Evolutionary conservation across 345 rosid species (phyloP).

Genomic region (Atalantia buxifolia): DNA sequence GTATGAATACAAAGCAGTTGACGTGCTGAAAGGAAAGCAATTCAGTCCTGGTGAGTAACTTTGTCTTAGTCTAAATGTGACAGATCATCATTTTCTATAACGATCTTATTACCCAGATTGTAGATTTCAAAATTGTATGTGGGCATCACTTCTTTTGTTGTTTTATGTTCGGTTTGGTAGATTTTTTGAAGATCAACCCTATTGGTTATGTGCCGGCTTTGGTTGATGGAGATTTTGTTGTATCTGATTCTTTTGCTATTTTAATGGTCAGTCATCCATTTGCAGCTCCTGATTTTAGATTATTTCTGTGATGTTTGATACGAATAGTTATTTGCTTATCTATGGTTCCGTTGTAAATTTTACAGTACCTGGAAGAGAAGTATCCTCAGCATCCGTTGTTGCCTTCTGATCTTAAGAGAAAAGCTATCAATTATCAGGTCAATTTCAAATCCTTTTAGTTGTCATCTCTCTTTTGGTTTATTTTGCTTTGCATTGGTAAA

Average conservation of each 20-base stretch:
- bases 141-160: background rate
- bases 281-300: no score
- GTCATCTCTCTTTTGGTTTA: background rate
- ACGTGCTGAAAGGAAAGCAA: conserved; percentile 59
- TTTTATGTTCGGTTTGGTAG: conserved; percentile 31
- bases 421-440: conserved; percentile 74
- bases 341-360: background rate
- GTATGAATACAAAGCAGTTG: conserved; percentile 62
- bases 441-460: background rate
- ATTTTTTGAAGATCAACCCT: conserved; percentile 71
- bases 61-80: background rate
- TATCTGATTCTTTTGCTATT: conserved; percentile 80
- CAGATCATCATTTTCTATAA: background rate
- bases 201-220: conserved; percentile 72
- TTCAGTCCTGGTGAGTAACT: conserved; percentile 44
- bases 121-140: background rate
- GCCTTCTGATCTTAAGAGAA: conserved; percentile 57
- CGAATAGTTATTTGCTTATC: background rate
- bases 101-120: background rate
- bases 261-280: conserved; percentile 34
- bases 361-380: conserved; percentile 81
- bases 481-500: background rate
- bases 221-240: conserved; percentile 63
- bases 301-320: background rate
- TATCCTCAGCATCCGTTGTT: conserved; percentile 67